Evolutionary conservation across 2,329 filamentous ascomycete species (phyloP).

Genomic region (Ophiostoma populinum): DNA sequence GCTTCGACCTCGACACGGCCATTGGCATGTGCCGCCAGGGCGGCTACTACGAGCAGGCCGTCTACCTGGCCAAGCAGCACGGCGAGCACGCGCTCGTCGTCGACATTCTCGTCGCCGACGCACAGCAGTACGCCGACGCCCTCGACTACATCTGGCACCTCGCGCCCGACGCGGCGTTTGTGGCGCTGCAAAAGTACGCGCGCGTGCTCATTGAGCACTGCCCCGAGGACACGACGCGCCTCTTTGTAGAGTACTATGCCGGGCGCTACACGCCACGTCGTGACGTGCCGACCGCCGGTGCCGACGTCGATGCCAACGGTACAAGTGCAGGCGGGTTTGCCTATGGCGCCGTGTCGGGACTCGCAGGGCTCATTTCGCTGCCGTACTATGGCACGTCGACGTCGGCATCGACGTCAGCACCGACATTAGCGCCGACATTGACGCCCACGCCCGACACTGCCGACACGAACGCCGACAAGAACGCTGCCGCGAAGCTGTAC

Average conservation of each 20-base stretch:
- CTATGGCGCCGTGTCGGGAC: slow-evolving; percentile 49
- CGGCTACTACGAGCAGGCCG: slow-evolving; percentile 91
- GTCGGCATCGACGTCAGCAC: no score
- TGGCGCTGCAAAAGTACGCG: slow-evolving; percentile 88
- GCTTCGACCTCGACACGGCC: slow-evolving; percentile 92
- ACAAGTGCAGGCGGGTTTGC: slow-evolving; percentile 26
- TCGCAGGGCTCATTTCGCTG: slow-evolving; percentile 67
- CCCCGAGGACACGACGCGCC: slow-evolving; percentile 59
- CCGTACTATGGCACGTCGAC: slow-evolving; percentile 66
- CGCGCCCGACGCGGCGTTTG: slow-evolving; percentile 63
- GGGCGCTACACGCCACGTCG: slow-evolving; percentile 62
- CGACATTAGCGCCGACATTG: no score
- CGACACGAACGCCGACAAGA: no score
- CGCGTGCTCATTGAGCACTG: slow-evolving; percentile 80
- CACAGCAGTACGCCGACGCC: slow-evolving; percentile 75
- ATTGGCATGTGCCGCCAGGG: slow-evolving; percentile 96
- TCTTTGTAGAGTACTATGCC: slow-evolving; percentile 93
- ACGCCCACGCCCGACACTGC: no score
- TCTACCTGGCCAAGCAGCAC: slow-evolving; percentile 86
- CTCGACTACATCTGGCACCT: slow-evolving; percentile 82
- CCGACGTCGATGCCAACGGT: slow-evolving; percentile 20
- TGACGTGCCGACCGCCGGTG: slow-evolving; percentile 25
- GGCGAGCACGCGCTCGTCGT: slow-evolving; percentile 87
- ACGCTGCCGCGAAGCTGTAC: slow-evolving; percentile 34
- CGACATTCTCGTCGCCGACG: slow-evolving; percentile 89